These are phyloP conservation scores for Wickerhamiella musiphila DNA, from an alignment of 805 yeast genomes.

Conservation along the genomic window DNA sequence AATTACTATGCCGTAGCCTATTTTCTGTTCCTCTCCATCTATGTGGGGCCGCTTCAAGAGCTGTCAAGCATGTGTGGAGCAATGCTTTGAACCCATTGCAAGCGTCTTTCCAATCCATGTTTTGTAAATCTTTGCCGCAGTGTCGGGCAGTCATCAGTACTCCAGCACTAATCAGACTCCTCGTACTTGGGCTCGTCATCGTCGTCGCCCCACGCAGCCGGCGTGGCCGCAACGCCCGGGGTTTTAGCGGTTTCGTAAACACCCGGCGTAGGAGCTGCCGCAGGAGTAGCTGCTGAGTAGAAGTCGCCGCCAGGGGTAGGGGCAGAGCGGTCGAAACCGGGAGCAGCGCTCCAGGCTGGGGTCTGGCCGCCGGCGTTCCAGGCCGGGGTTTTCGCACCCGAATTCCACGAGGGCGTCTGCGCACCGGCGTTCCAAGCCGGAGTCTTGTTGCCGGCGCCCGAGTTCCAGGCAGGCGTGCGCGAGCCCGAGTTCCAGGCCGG, in stretches of 20 bases:
- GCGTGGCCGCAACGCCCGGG: slow-evolving; percentile 16
- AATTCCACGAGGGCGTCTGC: slow-evolving; percentile 36
- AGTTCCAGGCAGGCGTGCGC: slow-evolving; percentile 15
- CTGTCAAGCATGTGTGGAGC: no score
- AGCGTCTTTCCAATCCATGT: no score
- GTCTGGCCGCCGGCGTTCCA: slow-evolving; percentile 28
- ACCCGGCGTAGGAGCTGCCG: slow-evolving; percentile 23
- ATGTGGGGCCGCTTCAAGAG: no score
- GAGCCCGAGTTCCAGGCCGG: slow-evolving; percentile 24
- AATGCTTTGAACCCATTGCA: no score
- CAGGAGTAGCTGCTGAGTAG: slow-evolving; percentile 22
- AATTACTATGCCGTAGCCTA: no score
- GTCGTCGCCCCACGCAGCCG: slow-evolving; percentile 22
- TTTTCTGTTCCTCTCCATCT: no score
- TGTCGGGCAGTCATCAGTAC: no score
- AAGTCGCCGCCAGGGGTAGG: slow-evolving; percentile 25
- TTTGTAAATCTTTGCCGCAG: background rate
- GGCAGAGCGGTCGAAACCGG: slow-evolving; percentile 20
- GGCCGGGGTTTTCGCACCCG: slow-evolving; percentile 26
- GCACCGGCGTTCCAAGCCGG: slow-evolving; percentile 26
- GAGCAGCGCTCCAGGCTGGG: slow-evolving; percentile 26
- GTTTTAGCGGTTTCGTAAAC: slow-evolving; percentile 14
- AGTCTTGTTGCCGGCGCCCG: slow-evolving; percentile 28
- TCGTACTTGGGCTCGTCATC: slow-evolving; percentile 22
- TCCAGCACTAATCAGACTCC: no score